These are phyloP conservation scores for Claviceps digitariae DNA, from an alignment of 2,329 filamentous ascomycete genomes.

Conservation along the genomic window DNA sequence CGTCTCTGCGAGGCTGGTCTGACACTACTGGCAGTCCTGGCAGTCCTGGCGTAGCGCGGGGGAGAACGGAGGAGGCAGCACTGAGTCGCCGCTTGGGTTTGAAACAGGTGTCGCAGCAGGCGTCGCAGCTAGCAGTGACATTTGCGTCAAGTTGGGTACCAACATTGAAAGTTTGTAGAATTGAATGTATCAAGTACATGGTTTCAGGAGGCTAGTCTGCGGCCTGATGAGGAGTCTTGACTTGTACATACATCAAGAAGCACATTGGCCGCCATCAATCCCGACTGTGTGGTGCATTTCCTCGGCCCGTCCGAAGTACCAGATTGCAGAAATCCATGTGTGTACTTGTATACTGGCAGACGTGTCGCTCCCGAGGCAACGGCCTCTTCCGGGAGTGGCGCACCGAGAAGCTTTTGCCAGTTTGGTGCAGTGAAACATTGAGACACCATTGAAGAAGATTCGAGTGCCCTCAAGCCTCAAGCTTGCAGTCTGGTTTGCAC, in stretches of 20 bases:
- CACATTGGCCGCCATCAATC: too few relatives aligned
- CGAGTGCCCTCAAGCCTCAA: too few relatives aligned
- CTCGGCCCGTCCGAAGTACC: not conserved
- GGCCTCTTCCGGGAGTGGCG: not conserved
- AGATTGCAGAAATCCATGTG: not conserved
- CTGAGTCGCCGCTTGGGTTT: not conserved
- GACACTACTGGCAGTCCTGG: not conserved
- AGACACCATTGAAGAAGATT: too few relatives aligned
- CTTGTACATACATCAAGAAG: too few relatives aligned
- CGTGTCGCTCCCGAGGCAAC: not conserved
- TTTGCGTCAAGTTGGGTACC: too few relatives aligned
- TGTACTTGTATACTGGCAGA: not conserved
- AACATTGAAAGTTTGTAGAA: too few relatives aligned
- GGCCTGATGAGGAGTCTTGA: too few relatives aligned
- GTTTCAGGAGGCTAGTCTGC: too few relatives aligned
- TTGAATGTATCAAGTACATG: too few relatives aligned
- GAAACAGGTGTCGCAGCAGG: too few relatives aligned
- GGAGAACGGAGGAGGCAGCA: not conserved
- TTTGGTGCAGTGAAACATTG: not conserved
- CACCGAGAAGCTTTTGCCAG: not conserved
- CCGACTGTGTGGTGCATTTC: not conserved
- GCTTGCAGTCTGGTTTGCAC: not conserved
- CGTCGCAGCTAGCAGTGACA: too few relatives aligned
- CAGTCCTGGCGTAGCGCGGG: conserved; percentile 1
- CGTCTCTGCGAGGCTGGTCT: not conserved